Evolutionary conservation across 192 early-diverging fungal species (phyloP), one percentile per base, ranked within the genome.

Genomic region (Physocladia obscura): DNA sequence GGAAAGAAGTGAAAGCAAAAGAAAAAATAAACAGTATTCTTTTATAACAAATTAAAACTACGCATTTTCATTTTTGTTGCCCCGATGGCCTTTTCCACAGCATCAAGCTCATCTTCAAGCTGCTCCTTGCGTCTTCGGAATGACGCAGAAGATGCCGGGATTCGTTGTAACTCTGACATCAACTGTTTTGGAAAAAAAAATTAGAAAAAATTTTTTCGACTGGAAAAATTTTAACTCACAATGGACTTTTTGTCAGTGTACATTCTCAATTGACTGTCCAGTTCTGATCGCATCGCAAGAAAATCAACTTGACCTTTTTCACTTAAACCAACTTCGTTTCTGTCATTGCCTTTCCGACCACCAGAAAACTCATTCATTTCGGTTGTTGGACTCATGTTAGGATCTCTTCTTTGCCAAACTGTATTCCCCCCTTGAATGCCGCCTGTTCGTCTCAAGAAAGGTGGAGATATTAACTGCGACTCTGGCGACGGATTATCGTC

Each of bases 1-100:
- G 52, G 30, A 19, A 75, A 64, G 32, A 51, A 50, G 61, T 59
- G n/a, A 71, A 71, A 19, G 58, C 68, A n/a, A 70, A 69, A 47
- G 30, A 44, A n/a, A n/a, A n/a, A n/a, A 30, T 35, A 24, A 57
- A 8, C 17, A 0, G 36, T 11, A 17, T 24, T 44, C 22, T 62
- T 22, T 56, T 30, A 68, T 27, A 68, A 35, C 50, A 68, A 57
- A 38, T 57, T 57, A 22, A 49, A 27, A 15, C 29, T 57, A 13
- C 65, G 30, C 65, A 68, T 68, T 52, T 57, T 57, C 65, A 68
- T 68, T 3, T 49, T 6, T 19, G 26, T 26, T 2, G 24, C 65
- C 4, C 65, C 65, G 27, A 68, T 68, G n/a, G 52, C 54, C 24
- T 68, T 68, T 35, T 68, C 65, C 15, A 68, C 54, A 19, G 4